Evolutionary conservation across 148 eudicot species (phyloP).

Genomic region (Vaccinium darrowii): DNA sequence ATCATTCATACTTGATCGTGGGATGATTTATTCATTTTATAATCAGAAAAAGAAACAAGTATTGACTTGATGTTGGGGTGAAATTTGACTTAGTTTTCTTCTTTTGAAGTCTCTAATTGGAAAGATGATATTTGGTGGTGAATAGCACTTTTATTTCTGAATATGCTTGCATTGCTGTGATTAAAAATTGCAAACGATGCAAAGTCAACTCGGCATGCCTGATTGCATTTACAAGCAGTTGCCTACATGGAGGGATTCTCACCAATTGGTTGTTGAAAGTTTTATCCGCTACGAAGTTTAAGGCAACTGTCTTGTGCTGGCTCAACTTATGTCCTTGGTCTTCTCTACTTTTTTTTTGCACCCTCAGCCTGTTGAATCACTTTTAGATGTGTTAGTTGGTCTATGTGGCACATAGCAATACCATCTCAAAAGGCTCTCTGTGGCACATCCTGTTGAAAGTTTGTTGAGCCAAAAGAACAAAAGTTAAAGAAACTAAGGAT

Average conservation of each 20-base stretch:
- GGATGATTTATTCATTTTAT: neutral
- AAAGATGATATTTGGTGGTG: constrained; percentile 3
- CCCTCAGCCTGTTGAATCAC: neutral
- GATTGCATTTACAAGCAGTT: neutral
- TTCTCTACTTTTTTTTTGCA: neutral
- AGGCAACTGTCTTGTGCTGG: neutral
- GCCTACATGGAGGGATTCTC: neutral
- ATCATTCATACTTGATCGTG: neutral
- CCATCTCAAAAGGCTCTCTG: neutral
- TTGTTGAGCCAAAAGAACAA: neutral
- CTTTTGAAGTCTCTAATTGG: neutral
- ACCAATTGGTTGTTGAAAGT: neutral
- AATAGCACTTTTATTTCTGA: neutral
- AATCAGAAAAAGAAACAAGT: neutral
- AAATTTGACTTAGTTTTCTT: neutral
- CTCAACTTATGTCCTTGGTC: neutral
- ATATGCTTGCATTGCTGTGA: neutral
- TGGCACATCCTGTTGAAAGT: neutral
- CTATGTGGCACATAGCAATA: neutral
- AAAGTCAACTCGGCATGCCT: neutral
- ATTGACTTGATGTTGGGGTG: neutral
- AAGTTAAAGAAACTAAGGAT: neutral
- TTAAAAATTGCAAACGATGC: neutral
- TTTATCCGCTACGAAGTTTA: neutral
- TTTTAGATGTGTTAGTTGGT: neutral